Base-by-base conservation (phyloP, 441 rosid species). In the Croton laevigatus region DNA sequence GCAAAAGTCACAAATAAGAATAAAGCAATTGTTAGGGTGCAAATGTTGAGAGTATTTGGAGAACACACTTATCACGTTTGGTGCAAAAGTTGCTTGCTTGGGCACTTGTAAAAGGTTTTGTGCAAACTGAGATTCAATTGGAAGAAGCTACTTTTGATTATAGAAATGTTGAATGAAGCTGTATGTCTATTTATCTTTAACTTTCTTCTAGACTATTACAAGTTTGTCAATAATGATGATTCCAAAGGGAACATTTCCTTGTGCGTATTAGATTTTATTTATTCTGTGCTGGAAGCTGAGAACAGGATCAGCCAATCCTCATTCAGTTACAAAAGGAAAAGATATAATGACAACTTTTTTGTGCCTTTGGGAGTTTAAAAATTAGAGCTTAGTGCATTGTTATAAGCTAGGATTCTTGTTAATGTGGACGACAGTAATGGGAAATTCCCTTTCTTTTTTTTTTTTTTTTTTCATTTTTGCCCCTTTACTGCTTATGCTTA, bases 231-330 rank as follows among this genome's bases (percentile, higher is more conserved):
- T 37, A n/a, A 37, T 57, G 70, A 42, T 64, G 66, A 40, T 66
- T 27, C 23, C 65, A 48, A 73, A 61, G 73, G 66, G 69, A 65
- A 63, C 62, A 37, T 20, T 65, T 65, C 54, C 69, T 75, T 57
- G 8, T 63, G 61, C 65, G 45, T 53, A 65, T 5, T 38, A 59
- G 19, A 49, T 59, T 53, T 38, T 65, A 10, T 72, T 70, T 70
- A 53, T 72, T 75, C 44, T 73, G 22, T 72, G 65, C 69, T 48
- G 69, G 76, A 45, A 72, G 72, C 22, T 54, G 69, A 78, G 68
- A 71, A 49, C 27, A 61, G n/a, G 20, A 66, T 60, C 63, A 57
- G 48, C 83, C 81, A 74, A 71, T 74, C 81, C 70, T 66, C 27
- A 60, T 65, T 72, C 73, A 55, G 62, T 61, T 74, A 36, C 70